A percentile compares a stretch with the other conserved stretches of the same genome.
These are phyloP conservation scores for Plectosphaerella plurivora DNA, from an alignment of 2,329 filamentous ascomycete genomes.

Conservation along the genomic window DNA sequence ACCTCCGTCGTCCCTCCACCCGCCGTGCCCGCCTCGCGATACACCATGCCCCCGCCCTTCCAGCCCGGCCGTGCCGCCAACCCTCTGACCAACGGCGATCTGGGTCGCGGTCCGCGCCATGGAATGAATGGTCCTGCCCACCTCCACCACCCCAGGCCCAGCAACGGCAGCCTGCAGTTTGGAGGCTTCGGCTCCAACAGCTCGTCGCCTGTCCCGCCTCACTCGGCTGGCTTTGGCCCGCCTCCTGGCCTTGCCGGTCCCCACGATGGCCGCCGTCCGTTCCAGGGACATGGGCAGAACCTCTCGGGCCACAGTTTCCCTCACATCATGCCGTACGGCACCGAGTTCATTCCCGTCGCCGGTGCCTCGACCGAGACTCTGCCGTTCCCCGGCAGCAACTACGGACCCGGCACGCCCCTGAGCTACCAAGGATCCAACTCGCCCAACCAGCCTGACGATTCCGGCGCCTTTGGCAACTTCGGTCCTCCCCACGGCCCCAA, in stretches of 20 bases:
- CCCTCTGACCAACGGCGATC: conserved; percentile 26
- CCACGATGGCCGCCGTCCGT: conserved; percentile 24
- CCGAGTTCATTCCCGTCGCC: conserved; percentile 27
- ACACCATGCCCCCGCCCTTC: conserved; percentile 29
- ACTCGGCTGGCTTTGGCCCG: conserved; percentile 40
- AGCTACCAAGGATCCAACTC: conserved; percentile 60
- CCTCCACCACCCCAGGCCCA: conserved; percentile 49
- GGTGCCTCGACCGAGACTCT: conserved; percentile 29
- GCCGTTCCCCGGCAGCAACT: conserved; percentile 28
- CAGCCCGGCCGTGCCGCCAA: conserved; percentile 19
- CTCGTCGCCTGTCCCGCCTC: conserved; percentile 52
- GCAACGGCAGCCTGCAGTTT: conserved; percentile 53
- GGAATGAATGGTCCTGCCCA: conserved; percentile 27
- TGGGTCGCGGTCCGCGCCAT: conserved; percentile 23
- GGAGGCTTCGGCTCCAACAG: conserved; percentile 51
- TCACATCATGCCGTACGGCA: conserved; percentile 29
- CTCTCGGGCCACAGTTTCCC: conserved; percentile 28
- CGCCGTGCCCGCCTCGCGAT: conserved; percentile 27
- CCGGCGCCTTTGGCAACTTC: conserved; percentile 34
- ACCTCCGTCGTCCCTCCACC: conserved; percentile 20
- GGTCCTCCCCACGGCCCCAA: conserved; percentile 33
- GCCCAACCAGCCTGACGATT: conserved; percentile 44
- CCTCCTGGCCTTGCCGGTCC: conserved; percentile 39
- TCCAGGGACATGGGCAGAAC: conserved; percentile 18
- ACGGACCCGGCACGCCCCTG: conserved; percentile 52